phyloP scores from a whole-genome alignment of 352 stramenopile species.

The Phytophthora hibernalis region DNA sequence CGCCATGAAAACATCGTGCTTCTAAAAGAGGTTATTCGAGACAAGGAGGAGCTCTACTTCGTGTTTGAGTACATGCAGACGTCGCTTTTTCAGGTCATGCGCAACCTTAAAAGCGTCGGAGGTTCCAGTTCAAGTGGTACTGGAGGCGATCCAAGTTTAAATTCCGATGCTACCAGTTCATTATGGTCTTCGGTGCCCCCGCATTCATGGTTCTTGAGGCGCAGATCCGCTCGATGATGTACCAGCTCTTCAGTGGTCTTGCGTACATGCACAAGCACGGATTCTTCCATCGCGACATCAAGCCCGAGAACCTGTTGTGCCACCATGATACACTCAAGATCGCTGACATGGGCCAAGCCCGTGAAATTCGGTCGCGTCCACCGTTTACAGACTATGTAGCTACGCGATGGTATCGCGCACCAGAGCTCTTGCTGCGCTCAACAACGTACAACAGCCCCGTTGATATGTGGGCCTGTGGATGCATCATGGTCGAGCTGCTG shows the following conservation, averaged over 20 bases:
- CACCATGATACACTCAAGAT: slow-evolving; percentile 77
- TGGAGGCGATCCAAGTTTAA: slow-evolving; percentile 44
- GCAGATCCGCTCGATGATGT: slow-evolving; percentile 81
- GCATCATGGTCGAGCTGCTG: slow-evolving; percentile 84
- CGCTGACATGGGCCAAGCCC: slow-evolving; percentile 73
- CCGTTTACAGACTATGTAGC: slow-evolving; percentile 82
- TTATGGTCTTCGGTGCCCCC: slow-evolving; percentile 13
- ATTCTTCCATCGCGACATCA: slow-evolving; percentile 87
- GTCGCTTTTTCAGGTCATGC: slow-evolving; percentile 81
- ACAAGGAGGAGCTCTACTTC: slow-evolving; percentile 90
- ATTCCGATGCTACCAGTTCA: slow-evolving; percentile 14
- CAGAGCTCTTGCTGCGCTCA: slow-evolving; percentile 69
- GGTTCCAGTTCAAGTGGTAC: slow-evolving; percentile 44
- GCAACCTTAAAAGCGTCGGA: slow-evolving; percentile 39
- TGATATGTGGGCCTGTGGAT: slow-evolving; percentile 86
- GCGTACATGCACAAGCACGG: slow-evolving; percentile 87
- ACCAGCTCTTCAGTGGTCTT: slow-evolving; percentile 78
- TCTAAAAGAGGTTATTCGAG: slow-evolving; percentile 86
- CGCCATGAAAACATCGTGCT: slow-evolving; percentile 87
- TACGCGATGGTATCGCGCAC: slow-evolving; percentile 83
- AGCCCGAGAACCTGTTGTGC: slow-evolving; percentile 79
- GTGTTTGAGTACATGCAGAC: slow-evolving; percentile 91
- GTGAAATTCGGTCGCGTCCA: slow-evolving; percentile 74
- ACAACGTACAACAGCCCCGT: slow-evolving; percentile 83
- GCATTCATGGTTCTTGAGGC: slow-evolving; percentile 59